These are phyloP conservation scores for Talaromyces sp. DNA, from an alignment of 2,329 filamentous ascomycete genomes.

Conservation along the genomic window DNA sequence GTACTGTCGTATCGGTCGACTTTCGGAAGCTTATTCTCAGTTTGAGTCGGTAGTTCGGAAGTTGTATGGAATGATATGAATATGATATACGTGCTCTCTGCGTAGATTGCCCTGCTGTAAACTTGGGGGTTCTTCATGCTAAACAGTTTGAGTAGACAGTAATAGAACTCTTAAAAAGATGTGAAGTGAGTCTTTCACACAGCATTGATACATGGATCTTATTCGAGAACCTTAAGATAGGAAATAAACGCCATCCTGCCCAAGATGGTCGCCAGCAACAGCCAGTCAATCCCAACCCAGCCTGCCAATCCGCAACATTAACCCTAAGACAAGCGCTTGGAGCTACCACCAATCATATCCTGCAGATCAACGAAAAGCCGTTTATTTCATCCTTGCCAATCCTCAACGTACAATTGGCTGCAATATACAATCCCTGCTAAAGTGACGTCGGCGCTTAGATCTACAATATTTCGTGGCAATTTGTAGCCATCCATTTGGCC, in stretches of 20 bases:
- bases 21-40: neutral
- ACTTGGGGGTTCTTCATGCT: too few relatives aligned
- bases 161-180: neutral
- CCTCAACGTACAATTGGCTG: neutral
- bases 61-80: neutral
- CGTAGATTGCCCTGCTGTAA: neutral
- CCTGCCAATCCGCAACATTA: neutral
- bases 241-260: neutral
- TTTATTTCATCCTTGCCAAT: neutral
- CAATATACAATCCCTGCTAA: neutral
- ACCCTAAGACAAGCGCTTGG: neutral
- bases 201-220: neutral
- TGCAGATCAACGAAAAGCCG: neutral
- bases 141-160: neutral
- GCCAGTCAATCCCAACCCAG: neutral
- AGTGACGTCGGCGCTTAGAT: conserved; percentile 16
- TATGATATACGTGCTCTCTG: neutral
- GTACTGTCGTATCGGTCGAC: neutral
- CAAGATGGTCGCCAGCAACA: neutral
- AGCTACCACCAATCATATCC: neutral
- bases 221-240: neutral
- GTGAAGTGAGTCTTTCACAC: neutral
- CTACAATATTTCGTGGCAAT: neutral
- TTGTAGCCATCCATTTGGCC: neutral
- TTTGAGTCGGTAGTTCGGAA: neutral